Base-by-base conservation (phyloP, 495 filamentous ascomycete species). In the Penicillium simplicissimum region DNA sequence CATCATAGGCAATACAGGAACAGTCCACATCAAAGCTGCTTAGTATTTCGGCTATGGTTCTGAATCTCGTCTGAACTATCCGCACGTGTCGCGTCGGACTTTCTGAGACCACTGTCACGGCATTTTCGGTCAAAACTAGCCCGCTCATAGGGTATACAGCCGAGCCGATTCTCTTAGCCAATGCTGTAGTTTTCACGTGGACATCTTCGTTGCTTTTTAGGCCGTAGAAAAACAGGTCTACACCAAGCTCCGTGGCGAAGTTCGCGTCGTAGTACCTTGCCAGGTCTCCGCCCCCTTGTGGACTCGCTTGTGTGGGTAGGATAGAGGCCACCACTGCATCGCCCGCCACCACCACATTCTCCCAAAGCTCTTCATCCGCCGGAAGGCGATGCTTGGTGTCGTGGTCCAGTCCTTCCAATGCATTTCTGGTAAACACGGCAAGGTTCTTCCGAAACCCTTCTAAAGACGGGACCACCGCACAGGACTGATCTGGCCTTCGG, bases 11-110 rank as follows among this genome's bases (percentile, higher is more conserved):
- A n/a, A 83, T 88, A 62, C 90, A 88, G 3, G 90, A 88, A 69
- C 87, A 92, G 63, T 94, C 90, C 15, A 95, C 91, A 69, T 95
- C 91, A 61, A 95, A 95, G 0, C 91, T 91, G 10, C 89, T 90
- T 8, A 95, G 78, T 55, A 95, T 92, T 67, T 95, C 89, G 1
- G 89, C 85, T 42, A 93, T 96, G 93, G 53, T 93, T 84, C 5
- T 91, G 88, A 14, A 94, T n/a, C n/a, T n/a, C n/a, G n/a, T n/a
- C n/a, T n/a, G 84, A 10, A 96, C 91, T 65, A 96, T 92, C 76
- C 91, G 75, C 17, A 94, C 84, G 67, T 96, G 91, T 7, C 91
- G 84, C 35, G 84, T 91, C 0, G 91, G 91, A 71, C 94, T 92
- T 67, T 93, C 88, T 33, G 84, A 88, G 48, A 83, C 89, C 63